phyloP scores from a whole-genome alignment of 495 filamentous ascomycete species.

The Hypomontagnella monticulosa region DNA sequence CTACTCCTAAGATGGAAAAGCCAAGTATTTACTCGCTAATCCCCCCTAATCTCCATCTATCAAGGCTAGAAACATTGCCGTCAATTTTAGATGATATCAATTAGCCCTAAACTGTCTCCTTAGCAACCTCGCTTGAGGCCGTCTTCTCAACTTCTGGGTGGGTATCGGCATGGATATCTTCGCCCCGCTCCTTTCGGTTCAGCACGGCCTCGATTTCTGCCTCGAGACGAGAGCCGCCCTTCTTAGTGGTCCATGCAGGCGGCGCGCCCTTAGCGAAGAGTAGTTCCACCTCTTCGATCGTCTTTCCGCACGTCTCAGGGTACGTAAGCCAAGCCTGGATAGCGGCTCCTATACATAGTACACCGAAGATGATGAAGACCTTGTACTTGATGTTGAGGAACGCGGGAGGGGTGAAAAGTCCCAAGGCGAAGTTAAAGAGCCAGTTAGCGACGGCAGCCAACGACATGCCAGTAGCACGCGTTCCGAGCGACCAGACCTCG shows the following conservation, averaged over 20 bases:
- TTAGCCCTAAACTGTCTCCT: constrained; percentile 24
- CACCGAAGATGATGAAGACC: constrained; percentile 78
- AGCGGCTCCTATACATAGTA: constrained; percentile 70
- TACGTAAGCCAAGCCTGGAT: constrained; percentile 74
- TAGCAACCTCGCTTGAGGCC: constrained; percentile 19
- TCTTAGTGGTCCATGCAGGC: constrained; percentile 67
- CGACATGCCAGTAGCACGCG: constrained; percentile 75
- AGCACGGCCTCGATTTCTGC: constrained; percentile 56
- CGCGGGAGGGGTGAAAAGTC: constrained; percentile 73
- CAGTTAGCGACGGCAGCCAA: constrained; percentile 75
- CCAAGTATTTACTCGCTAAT: no score
- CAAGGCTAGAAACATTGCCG: neutral
- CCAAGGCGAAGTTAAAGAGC: constrained; percentile 80
- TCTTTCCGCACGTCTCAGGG: constrained; percentile 75
- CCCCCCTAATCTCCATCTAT: no score
- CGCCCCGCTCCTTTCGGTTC: constrained; percentile 40
- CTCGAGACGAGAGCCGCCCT: constrained; percentile 58
- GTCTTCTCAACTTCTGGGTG: constrained; percentile 29
- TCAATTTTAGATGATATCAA: neutral
- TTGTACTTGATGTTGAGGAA: constrained; percentile 79
- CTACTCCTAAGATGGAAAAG: no score
- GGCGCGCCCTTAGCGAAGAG: constrained; percentile 67
- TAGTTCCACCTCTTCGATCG: constrained; percentile 74
- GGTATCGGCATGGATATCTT: constrained; percentile 37
- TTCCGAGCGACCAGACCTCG: constrained; percentile 79